Evolutionary conservation across 345 rosid species (phyloP).

Genomic region (Citropsis articulata): DNA sequence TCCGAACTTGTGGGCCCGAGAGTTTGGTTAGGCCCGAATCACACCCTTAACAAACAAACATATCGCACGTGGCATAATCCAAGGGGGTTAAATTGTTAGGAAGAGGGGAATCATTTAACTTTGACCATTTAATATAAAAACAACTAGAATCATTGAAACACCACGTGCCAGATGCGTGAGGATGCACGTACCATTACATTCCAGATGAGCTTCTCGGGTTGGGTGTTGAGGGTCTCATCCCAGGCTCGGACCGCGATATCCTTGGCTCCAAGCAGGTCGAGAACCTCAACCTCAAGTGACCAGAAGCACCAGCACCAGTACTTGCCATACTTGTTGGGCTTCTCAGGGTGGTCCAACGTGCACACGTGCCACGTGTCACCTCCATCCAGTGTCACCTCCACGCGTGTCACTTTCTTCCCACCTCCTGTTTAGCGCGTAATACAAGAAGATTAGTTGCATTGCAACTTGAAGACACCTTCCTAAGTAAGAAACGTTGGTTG

Average conservation of each 20-base stretch:
- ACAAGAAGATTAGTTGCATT: conserved; percentile 9
- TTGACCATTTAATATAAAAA: not conserved
- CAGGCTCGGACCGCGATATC: conserved; percentile 94
- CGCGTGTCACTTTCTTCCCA: conserved; percentile 94
- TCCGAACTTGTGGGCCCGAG: not conserved
- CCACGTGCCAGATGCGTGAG: not conserved
- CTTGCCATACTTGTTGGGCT: conserved; percentile 64
- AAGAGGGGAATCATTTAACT: not conserved
- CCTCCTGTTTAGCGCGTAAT: conserved; percentile 44
- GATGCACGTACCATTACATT: conserved; percentile 68
- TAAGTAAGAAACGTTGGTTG: not conserved
- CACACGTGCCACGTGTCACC: conserved; percentile 95
- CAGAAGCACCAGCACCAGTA: conserved; percentile 99
- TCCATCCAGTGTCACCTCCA: conserved; percentile 86
- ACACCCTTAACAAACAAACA: no score
- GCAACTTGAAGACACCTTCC: not conserved
- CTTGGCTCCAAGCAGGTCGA: conserved; percentile 69
- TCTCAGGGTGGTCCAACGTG: conserved; percentile 67
- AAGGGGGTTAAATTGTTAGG: no score
- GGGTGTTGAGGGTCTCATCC: conserved; percentile 90
- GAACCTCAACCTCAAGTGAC: conserved; percentile 79
- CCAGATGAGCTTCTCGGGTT: conserved; percentile 94
- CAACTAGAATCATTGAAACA: not conserved
- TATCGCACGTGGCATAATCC: no score
- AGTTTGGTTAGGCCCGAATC: no score